Base-by-base conservation (phyloP, 2,329 filamentous ascomycete species). In the Microcera coccophila region DNA sequence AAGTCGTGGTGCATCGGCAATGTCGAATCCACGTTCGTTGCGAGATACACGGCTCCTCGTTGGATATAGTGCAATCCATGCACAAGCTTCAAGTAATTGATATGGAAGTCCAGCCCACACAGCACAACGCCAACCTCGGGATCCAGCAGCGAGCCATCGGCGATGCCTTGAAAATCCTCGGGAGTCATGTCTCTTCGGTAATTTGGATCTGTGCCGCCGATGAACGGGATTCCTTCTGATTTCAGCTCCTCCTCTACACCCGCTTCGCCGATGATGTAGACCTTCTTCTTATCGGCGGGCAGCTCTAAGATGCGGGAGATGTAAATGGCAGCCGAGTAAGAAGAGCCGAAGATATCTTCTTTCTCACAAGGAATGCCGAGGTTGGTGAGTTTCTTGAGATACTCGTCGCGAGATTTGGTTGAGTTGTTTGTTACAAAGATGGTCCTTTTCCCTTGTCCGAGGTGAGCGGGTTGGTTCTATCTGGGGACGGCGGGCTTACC, bases 351-450 rank as follows among this genome's bases (percentile, higher is more conserved):
- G 54, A 98, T 87, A 71, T 98, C 93, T 62, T 97, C 89, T 33
- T 85, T 80, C 45, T 79, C 75, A 55, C 81, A 83, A 1, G 85
- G 84, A 58, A 98, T 95, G 36, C 85, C 86, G 63, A 96, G 77
- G 41, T 72, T 72, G 36, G 85, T 81, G 47, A 98, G 84, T 63
- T 97, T 98, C 73, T 91, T 89, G 65, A 86, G 84, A 69, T 98
- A 98, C 64, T 96, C 90, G 38, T 79, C 74, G 43, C 93, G 85
- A 10, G 91, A 95, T 66, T 98, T 98, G 44, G 93, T 97, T 61
- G 90, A 96, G 73, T 98, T 98, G 72, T 98, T 98, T 31, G 93
- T 98, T 39, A 98, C 93, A 62, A 98, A 98, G 41, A 98, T 83
- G 24, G 93, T 78, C 63, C 85, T 85, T 68, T 98, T 98, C 62